Evolutionary conservation across 257 asterid genomes (phyloP).

Genomic region (Lithospermum erythrorhizon): DNA sequence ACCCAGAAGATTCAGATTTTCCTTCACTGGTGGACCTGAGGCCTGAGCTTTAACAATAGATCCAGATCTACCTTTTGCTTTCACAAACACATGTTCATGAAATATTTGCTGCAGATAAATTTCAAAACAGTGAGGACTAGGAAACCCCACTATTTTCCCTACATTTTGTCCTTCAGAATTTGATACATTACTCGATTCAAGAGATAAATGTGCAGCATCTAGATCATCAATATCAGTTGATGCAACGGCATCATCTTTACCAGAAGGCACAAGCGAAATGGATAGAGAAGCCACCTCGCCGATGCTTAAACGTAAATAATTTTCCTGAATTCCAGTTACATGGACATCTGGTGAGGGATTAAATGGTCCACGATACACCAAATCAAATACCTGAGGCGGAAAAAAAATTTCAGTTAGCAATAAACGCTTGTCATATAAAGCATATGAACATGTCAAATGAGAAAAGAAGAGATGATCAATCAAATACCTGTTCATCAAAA

Average conservation of each 20-base stretch:
- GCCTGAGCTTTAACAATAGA: slow-evolving; percentile 35
- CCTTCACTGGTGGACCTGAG: slow-evolving; percentile 52
- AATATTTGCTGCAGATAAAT: slow-evolving; percentile 73
- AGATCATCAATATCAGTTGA: slow-evolving; percentile 20
- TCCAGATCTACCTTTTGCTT: slow-evolving; percentile 48
- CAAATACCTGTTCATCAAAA: slow-evolving; percentile 74
- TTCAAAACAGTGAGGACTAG: slow-evolving; percentile 60
- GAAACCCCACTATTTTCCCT: slow-evolving; percentile 38
- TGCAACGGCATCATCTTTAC: slow-evolving; percentile 34
- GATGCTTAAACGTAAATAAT: slow-evolving; percentile 56
- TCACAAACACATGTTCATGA: slow-evolving; percentile 83
- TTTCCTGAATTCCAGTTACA: slow-evolving; percentile 82
- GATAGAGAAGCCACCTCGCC: slow-evolving; percentile 76
- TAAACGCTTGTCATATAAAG: not conserved
- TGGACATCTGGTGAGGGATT: slow-evolving; percentile 48
- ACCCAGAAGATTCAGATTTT: slow-evolving; percentile 55
- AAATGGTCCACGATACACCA: slow-evolving; percentile 89
- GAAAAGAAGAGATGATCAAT: not conserved
- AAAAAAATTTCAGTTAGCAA: not conserved
- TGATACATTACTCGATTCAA: slow-evolving; percentile 32
- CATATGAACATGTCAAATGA: not conserved
- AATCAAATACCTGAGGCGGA: slow-evolving; percentile 66
- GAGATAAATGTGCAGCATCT: slow-evolving; percentile 25
- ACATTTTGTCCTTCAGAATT: slow-evolving; percentile 25
- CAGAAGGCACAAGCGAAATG: slow-evolving; percentile 55